phyloP scores from a whole-genome alignment of 2,329 filamentous ascomycete species.

The Xylariaceae sp. region DNA sequence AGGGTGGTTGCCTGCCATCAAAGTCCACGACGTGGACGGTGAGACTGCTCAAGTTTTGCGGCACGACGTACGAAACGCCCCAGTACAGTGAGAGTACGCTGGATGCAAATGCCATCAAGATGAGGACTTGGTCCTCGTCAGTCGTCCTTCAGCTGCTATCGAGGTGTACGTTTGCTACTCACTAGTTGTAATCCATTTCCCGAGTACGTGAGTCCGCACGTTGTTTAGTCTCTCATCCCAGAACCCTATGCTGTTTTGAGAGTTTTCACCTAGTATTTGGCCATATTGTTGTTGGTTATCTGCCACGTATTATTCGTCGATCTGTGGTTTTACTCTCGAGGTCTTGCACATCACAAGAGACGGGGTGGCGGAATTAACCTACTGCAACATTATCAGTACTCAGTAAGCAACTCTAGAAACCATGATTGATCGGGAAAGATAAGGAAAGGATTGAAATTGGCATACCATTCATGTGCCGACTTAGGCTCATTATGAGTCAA shows the following conservation, averaged over 20 bases:
- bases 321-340: background rate
- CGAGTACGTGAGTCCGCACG: constrained; percentile 19
- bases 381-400: too few species aligned
- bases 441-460: too few species aligned
- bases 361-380: too few species aligned
- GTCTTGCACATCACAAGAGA: too few species aligned
- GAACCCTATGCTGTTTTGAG: constrained; percentile 25
- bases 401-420: too few species aligned
- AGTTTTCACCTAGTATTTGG: constrained; percentile 2
- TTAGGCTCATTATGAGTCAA: too few species aligned
- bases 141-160: background rate
- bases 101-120: constrained; percentile 56
- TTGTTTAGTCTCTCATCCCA: constrained; percentile 23
- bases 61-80: constrained; percentile 52
- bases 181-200: constrained; percentile 22
- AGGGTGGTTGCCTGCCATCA: constrained; percentile 54
- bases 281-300: constrained; percentile 4
- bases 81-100: constrained; percentile 59
- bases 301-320: background rate
- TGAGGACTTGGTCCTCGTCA: constrained; percentile 34
- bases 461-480: too few species aligned
- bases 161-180: constrained; percentile 7
- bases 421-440: too few species aligned
- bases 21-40: constrained; percentile 62
- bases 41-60: constrained; percentile 47